Base-by-base conservation (phyloP, 768 basidiomycete species). In the Lentinus tigrinus region DNA sequence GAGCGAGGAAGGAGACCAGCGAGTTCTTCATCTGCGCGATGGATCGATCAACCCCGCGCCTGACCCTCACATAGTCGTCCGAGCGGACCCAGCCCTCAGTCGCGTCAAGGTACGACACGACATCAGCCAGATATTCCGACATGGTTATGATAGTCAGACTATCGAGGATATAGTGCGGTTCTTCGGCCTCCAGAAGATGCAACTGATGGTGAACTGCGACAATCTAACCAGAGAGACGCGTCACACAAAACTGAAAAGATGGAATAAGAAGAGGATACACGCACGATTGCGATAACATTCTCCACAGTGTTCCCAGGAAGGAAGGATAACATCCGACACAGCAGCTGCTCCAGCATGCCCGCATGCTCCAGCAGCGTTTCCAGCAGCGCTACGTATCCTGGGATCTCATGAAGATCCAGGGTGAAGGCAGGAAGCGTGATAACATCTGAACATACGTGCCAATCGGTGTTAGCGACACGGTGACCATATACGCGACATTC, bases 261-360 rank as follows among this genome's bases (percentile, higher is more conserved):
- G 16, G 10, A 14, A 23, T 1, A 26, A 13, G 21, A 24, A 26
- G 19, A 17, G 17, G 28, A 17, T 2, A 6, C n/a, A 60, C 58
- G 24, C 19, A 60, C 58, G 17, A 60, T 55, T 0, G 54, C 58
- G 16, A 52, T 43, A 17, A 60, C 58, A 16, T 14, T 21, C 23
- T 26, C 23, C n/a, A 52, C 36, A 19, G 34, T 27, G 23, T 46
- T 14, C 9, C 26, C 48, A 11, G 53, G 49, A 3, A 51, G 24
- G 26, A 51, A 55, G 37, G 31, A 19, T 13, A 38, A 42, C 21
- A 56, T 28, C 14, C 17, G 31, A 8, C 26, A n/a, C 1, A 48
- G 21, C 24, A 38, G 5, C 48, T 47, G 49, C 49, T 56, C 49
- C 23, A 60, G 50, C 54, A 48, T 50, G 59, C 59, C 54, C 28